Evolutionary conservation across 2,329 filamentous ascomycete species (phyloP).

Genomic region (Venturia nashicola): DNA sequence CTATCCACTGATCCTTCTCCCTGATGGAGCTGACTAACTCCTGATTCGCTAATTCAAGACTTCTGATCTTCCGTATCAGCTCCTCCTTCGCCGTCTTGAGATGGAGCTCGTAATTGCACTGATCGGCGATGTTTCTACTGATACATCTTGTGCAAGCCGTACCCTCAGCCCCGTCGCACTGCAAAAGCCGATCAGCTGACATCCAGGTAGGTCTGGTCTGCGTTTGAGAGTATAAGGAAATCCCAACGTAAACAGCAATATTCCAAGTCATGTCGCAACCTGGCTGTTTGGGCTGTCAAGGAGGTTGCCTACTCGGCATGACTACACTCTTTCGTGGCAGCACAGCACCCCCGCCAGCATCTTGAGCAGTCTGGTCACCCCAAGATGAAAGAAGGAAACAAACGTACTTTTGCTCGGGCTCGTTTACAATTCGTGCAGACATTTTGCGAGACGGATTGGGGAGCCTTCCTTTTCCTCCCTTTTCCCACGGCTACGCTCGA

Average conservation of each 20-base stretch:
- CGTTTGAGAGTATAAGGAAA: not conserved
- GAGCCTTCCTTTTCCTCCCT: constrained; percentile 13
- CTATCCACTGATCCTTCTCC: not conserved
- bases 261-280: not conserved
- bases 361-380: not conserved
- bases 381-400: not conserved
- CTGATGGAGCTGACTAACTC: not conserved
- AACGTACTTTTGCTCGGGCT: constrained; percentile 18
- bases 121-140: constrained; percentile 10
- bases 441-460: constrained; percentile 17
- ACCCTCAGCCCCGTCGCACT: constrained; percentile 19
- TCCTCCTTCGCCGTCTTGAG: constrained; percentile 20
- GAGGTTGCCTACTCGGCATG: not conserved
- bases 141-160: constrained; percentile 16
- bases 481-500: not conserved
- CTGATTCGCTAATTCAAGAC: constrained; percentile 13
- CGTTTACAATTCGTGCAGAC: constrained; percentile 19
- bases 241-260: not conserved
- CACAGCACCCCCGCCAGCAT: not conserved
- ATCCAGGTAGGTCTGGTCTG: not conserved
- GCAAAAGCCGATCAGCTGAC: not conserved
- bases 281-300: not conserved
- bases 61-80: constrained; percentile 17
- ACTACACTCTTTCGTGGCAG: not conserved
- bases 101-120: constrained; percentile 19